Base-by-base conservation (phyloP, 345 rosid genomes). In the Camelina neglecta region DNA sequence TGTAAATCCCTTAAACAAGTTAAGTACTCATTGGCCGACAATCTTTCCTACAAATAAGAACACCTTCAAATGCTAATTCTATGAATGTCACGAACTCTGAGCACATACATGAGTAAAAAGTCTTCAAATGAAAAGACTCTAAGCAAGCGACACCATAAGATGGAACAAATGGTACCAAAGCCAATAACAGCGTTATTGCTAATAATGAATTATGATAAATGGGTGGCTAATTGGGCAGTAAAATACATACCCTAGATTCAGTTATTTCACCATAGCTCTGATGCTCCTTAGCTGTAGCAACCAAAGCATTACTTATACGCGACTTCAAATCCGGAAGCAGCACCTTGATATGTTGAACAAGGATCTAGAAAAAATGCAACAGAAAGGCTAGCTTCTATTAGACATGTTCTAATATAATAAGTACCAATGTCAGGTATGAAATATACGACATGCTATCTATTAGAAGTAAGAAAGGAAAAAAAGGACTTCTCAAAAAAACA, bases 281-380 rank as follows among this genome's bases (percentile, higher is more conserved):
- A 62, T 81, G 79, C 85, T 89, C 91, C 62, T 83, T 87, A 55
- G 64, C 81, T 53, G 84, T 81, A 59, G 85, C 82, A 75, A 48
- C 74, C 81, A 84, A 51, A 69, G 76, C 84, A 75, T 74, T 83
- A 63, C 81, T 86, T 54, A 89, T 78, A 62, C 78, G 82, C 13
- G 88, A 73, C 81, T 87, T 89, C 87, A 89, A 82, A 76, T 79
- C 68, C 16, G 91, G 94, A 72, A 87, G 83, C 61, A 84, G 76
- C 20, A 24, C 78, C 83, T 82, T 84, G 77, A 89, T 84, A 78
- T 84, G 94, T 73, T 84, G 87, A 75, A 83, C 88, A 58, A 89
- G 82, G 55, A 87, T 84, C 94, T 89, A 75, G 59, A 80, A 38
- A 62, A 60, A 39, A 48, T 10, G 57, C 9, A 56, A 69, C 51